Percentiles rank a stretch among this genome's conserved stretches.
Evolutionary conservation across 2,329 filamentous ascomycete species (phyloP).

Genomic region (Cercospora sesami): DNA sequence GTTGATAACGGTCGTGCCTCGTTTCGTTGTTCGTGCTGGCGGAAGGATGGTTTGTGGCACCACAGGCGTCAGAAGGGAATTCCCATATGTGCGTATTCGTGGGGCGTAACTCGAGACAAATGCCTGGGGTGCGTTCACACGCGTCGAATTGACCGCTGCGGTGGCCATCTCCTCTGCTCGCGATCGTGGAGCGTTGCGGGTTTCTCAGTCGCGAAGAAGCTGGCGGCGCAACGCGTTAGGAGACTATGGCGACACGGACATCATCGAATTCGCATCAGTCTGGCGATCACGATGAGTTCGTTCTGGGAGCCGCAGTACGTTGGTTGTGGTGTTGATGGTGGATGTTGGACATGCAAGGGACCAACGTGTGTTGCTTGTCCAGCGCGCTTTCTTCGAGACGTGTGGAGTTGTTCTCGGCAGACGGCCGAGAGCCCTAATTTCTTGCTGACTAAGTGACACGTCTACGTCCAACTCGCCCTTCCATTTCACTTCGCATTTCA

Average conservation of each 20-base stretch:
- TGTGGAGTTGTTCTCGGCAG: constrained; percentile 9
- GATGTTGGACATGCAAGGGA: constrained; percentile 14
- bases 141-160: constrained; percentile 33
- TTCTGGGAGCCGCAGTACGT: background rate
- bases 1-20: constrained; percentile 94
- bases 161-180: constrained; percentile 22
- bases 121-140: constrained; percentile 69
- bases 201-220: constrained; percentile 20
- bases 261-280: constrained; percentile 29
- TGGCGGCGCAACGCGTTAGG: constrained; percentile 2
- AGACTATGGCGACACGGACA: constrained; percentile 25
- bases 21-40: constrained; percentile 85
- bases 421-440: background rate
- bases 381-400: constrained; percentile 8
- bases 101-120: constrained; percentile 91
- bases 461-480: background rate
- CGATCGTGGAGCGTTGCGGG: background rate
- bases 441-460: background rate
- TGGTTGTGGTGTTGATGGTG: background rate
- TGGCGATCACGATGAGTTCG: constrained; percentile 9
- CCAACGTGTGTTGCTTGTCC: background rate
- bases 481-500: background rate
- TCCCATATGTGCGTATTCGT: constrained; percentile 84
- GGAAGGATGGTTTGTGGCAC: constrained; percentile 68
- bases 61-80: constrained; percentile 84